Percentiles rank a stretch among this genome's conserved stretches.
Evolutionary conservation across 2,329 filamentous ascomycete genomes (phyloP).

Genomic region (Aspergillus sp.): DNA sequence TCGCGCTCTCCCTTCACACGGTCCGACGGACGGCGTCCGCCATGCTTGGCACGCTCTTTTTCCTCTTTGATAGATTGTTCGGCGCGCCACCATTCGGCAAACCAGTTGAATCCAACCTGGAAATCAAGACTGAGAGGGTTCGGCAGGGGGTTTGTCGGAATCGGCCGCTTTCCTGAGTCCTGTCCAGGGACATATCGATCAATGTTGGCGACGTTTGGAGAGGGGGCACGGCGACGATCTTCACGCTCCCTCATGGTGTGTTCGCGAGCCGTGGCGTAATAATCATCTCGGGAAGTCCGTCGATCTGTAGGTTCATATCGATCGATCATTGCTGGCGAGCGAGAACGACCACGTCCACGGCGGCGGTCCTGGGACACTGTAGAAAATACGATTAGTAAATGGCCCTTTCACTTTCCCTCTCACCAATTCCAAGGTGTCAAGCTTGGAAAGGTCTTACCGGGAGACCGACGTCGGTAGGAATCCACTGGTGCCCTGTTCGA

Average conservation of each 20-base stretch:
- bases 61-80: slow-evolving; percentile 65
- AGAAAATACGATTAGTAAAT: not conserved
- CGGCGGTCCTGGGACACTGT: slow-evolving; percentile 43
- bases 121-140: slow-evolving; percentile 64
- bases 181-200: slow-evolving; percentile 66
- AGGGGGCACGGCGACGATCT: slow-evolving; percentile 57
- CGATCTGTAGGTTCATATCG: slow-evolving; percentile 61
- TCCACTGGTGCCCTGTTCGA: slow-evolving; percentile 35
- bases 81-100: slow-evolving; percentile 66
- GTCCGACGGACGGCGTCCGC: slow-evolving; percentile 54
- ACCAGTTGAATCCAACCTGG: slow-evolving; percentile 67
- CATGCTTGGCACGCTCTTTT: slow-evolving; percentile 60
- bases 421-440: not conserved
- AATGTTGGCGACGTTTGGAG: slow-evolving; percentile 58
- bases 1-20: slow-evolving; percentile 63
- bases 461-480: slow-evolving; percentile 47
- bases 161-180: slow-evolving; percentile 53
- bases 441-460: slow-evolving; percentile 36
- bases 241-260: slow-evolving; percentile 54
- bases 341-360: slow-evolving; percentile 53
- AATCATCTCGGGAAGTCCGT: slow-evolving; percentile 57
- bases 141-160: slow-evolving; percentile 57
- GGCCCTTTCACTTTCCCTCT: not conserved
- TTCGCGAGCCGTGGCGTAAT: slow-evolving; percentile 48
- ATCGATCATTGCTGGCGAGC: slow-evolving; percentile 62